Base-by-base conservation (phyloP, 192 early-diverging fungal species). In the Entomortierella lignicola region DNA sequence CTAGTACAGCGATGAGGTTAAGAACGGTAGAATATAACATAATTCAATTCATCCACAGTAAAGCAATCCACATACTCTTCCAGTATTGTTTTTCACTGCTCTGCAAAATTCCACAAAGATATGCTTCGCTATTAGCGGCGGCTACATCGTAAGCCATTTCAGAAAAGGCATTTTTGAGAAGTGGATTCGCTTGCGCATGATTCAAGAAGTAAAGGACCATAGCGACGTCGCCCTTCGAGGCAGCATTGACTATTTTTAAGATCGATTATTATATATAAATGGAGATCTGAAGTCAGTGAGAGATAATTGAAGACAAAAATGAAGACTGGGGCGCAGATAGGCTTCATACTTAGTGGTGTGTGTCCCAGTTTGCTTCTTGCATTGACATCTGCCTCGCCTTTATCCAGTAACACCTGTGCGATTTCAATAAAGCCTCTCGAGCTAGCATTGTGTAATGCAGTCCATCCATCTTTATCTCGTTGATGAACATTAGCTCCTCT, bases 71-170 rank as follows among this genome's bases (percentile, higher is more conserved):
- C 34, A 59, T 72, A 69, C 77, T 67, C 41, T 80, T 83, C 82
- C 85, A 87, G 77, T 83, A 82, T 11, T 72, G 63, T 30, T 83
- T 81, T 37, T 92, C 92, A 25, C 89, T 81, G 20, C 71, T 84
- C 56, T 91, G 81, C 7, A 95, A 60, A 44, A 94, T 71, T 41
- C 89, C 86, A 64, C 92, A 94, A 32, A 93, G 85, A 70, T 89
- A 85, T 8, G 86, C 63, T 59, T 93, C 86, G 39, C 88, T 85
- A 47, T 84, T 81, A 43, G 87, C 89, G 2, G 94, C 91, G 17
- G 92, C 92, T 21, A 89, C 86, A 79, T 94, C 91, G 79, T 94
- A 94, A 1, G 94, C 94, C 2, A 85, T 81, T 56, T 95, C 94
- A 2, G 86, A 91, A 70, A 91, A 85, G 0, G 70, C 87, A 37